Percentiles rank a stretch among this genome's conserved stretches.
Conservation (phyloP, 495 filamentous ascomycete genomes). For the Lindgomyces ingoldianus region DNA sequence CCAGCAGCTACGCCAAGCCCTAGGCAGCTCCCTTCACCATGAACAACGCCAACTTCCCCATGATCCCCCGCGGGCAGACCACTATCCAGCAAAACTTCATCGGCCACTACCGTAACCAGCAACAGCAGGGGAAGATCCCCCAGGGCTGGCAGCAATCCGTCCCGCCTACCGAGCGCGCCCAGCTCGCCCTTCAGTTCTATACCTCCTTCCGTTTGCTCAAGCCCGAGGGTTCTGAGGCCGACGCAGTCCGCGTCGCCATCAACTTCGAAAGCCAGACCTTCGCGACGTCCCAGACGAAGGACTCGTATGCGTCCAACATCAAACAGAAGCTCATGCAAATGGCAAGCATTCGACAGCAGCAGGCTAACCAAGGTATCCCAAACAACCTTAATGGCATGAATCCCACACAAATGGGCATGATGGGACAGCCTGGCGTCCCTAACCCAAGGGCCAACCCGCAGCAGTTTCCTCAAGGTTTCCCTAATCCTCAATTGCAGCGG, state of each 20-base stretch:
- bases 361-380: background rate
- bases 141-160: constrained; percentile 29
- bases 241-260: constrained; percentile 1
- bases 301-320: constrained; percentile 12
- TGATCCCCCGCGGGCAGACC: background rate
- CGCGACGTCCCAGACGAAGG: background rate
- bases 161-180: constrained; percentile 10
- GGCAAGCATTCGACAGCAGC: constrained; percentile 18
- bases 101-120: constrained; percentile 5
- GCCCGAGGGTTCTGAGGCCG: constrained; percentile 12
- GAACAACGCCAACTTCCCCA: constrained; percentile 28
- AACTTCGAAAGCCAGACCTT: constrained; percentile 15
- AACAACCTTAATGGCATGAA: constrained; percentile 22
- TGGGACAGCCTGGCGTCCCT: constrained; percentile 15
- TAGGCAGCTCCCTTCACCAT: constrained; percentile 21
- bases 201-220: constrained; percentile 16
- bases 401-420: constrained; percentile 22
- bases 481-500: constrained; percentile 54
- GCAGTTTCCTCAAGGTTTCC: constrained; percentile 49
- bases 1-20: constrained; percentile 21
- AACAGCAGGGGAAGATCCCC: constrained; percentile 11
- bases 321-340: constrained; percentile 13
- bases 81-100: constrained; percentile 11
- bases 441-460: constrained; percentile 36
- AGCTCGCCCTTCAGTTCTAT: constrained; percentile 19